Evolutionary conservation across 345 rosid genomes (phyloP), one percentile per base, ranked within the genome.

Genomic region (Punica granatum): DNA sequence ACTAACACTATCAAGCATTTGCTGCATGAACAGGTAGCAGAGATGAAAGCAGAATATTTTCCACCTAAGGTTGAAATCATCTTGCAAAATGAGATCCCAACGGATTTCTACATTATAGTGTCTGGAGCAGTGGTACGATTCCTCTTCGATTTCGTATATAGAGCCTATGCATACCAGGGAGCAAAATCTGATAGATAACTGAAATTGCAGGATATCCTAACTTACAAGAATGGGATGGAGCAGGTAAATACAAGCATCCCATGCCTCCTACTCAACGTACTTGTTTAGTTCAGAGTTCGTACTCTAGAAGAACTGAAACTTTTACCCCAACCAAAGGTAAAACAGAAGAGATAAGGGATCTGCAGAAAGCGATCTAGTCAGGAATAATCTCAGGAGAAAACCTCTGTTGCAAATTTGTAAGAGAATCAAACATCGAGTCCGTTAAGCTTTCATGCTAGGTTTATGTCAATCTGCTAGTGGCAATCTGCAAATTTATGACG

Each of bases 21-120:
- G 12, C 34, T 56, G 32, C 10, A 56, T 6, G 11, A 56, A 44
- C 75, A 90, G 97, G 91, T 93, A 41, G 81, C 92, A 0, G 92
- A 88, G 64, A 78, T 90, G 83, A 85, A 80, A 70, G 98, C 94
- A 69, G 97, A 90, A 76, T 89, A 87, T 73, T 91, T 87, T 73
- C 97, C 96, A n/a, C 99, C 97, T 0, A 90, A 86, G 69, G 84
- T 93, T 64, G 99, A 93, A 67, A 90, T 90, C 44, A 86, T 90
- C 36, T 73, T 94, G 64, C 95, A 89, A 53, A 94, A 94, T 72
- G 97, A 90, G 75, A 82, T 89, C 70, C 92, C 97, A 21, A 88
- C 96, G 32, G 99, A 94, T 69, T 88, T 94, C 83, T 94, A 89
- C 82, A 76, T 90, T 34, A 63, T 94, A 74, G 91, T 84, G 59